phyloP scores from a whole-genome alignment of 345 rosid genomes.

The Raphanus raphanistrum region DNA sequence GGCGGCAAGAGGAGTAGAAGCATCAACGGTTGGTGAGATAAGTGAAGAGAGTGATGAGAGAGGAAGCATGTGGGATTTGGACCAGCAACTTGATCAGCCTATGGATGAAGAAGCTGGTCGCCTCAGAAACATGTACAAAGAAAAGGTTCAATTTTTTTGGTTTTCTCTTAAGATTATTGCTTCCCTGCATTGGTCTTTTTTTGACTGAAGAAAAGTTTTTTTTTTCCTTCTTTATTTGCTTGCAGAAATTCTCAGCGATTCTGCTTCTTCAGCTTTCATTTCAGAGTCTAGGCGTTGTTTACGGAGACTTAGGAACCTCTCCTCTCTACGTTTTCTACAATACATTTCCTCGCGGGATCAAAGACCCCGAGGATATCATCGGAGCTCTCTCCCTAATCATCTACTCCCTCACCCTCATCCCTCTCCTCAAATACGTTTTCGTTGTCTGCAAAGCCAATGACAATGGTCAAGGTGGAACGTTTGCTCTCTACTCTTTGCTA shows the following conservation, averaged over 20 bases:
- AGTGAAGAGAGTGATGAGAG: constrained; percentile 54
- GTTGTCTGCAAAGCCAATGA: not conserved
- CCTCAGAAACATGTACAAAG: constrained; percentile 72
- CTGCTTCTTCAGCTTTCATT: not conserved
- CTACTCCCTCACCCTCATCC: not conserved
- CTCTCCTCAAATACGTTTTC: not conserved
- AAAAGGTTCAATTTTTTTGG: constrained; percentile 54
- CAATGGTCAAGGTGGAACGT: not conserved
- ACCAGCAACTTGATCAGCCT: not conserved
- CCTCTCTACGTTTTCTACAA: not conserved
- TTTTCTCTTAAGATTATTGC: not conserved
- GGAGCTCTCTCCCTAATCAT: not conserved
- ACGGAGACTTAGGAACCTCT: not conserved
- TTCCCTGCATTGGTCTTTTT: not conserved
- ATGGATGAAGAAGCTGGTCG: constrained; percentile 54
- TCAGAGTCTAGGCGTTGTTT: not conserved
- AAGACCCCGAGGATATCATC: not conserved
- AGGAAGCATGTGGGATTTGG: constrained; percentile 86
- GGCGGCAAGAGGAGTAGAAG: constrained; percentile 49
- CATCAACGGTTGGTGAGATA: constrained; percentile 48
- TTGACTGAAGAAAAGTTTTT: not conserved
- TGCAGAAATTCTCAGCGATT: not conserved
- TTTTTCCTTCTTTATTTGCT: not conserved
- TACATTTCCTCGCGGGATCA: not conserved
- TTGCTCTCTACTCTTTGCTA: not conserved